Conservation (phyloP, 2,329 filamentous ascomycete species). For the Dactylellina haptotyla region DNA sequence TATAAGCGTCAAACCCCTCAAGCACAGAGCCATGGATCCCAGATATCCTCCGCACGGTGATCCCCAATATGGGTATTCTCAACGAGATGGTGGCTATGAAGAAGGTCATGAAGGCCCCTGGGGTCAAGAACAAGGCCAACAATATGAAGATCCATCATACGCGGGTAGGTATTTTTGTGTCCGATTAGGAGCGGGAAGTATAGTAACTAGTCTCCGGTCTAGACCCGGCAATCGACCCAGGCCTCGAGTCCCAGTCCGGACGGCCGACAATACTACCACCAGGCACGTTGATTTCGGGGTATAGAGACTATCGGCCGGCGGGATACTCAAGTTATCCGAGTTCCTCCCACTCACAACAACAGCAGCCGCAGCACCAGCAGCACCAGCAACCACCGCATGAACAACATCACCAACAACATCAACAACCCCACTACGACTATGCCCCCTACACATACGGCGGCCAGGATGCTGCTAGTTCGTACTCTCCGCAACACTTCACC, state of each 20-base stretch:
- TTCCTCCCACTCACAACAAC: slow-evolving; percentile 16
- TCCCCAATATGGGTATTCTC: not conserved
- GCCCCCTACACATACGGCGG: slow-evolving; percentile 14
- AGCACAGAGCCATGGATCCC: slow-evolving; percentile 28
- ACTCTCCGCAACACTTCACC: slow-evolving; percentile 3
- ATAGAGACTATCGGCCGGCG: slow-evolving; percentile 29
- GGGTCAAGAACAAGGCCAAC: slow-evolving; percentile 13
- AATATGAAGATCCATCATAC: slow-evolving; percentile 19
- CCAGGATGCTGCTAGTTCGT: slow-evolving; percentile 27
- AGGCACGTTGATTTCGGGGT: slow-evolving; percentile 35
- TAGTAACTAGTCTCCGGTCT: slow-evolving; percentile 39
- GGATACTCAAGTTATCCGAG: slow-evolving; percentile 29
- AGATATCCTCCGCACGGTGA: slow-evolving; percentile 18
- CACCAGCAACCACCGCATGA: slow-evolving; percentile 30
- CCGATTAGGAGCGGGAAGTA: slow-evolving; percentile 17
- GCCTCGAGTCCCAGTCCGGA: slow-evolving; percentile 9
- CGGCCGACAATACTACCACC: slow-evolving; percentile 43
- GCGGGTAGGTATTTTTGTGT: slow-evolving; percentile 39
- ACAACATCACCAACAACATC: no score
- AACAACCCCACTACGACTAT: slow-evolving; percentile 8
- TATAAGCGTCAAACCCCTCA: slow-evolving; percentile 16
- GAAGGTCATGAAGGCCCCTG: slow-evolving; percentile 25
- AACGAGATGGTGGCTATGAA: slow-evolving; percentile 8
- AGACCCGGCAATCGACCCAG: slow-evolving; percentile 37
- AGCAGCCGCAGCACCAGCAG: slow-evolving; percentile 4